A percentile compares a stretch with the other conserved stretches of the same genome.
These are phyloP conservation scores for Colletotrichum costaricense DNA, from an alignment of 2,329 filamentous ascomycete species.

Conservation along the genomic window DNA sequence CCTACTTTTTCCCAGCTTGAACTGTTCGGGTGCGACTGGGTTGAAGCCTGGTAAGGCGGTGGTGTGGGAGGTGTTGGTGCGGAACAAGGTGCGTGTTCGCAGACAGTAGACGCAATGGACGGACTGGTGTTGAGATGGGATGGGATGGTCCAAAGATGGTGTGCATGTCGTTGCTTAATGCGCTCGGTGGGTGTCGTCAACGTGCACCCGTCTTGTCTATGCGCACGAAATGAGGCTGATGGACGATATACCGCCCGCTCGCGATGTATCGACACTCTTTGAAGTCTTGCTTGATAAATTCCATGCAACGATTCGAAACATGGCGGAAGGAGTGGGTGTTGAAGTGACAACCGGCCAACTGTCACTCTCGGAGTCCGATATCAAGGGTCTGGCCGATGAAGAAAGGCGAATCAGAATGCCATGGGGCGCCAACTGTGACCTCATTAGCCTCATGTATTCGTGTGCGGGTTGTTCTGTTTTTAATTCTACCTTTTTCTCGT, in stretches of 20 bases:
- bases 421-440: background rate
- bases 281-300: background rate
- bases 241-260: background rate
- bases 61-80: slow-evolving; percentile 24
- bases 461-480: background rate
- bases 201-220: background rate
- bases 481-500: background rate
- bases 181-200: slow-evolving; percentile 16
- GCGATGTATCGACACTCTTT: background rate
- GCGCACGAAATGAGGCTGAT: background rate
- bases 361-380: background rate
- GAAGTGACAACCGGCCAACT: slow-evolving; percentile 6
- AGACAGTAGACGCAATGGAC: background rate
- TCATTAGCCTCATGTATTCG: slow-evolving; percentile 4
- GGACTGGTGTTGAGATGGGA: slow-evolving; percentile 8
- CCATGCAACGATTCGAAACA: background rate
- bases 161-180: slow-evolving; percentile 31
- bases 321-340: background rate
- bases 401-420: background rate
- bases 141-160: slow-evolving; percentile 20
- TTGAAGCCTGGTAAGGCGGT: slow-evolving; percentile 7
- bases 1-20: background rate
- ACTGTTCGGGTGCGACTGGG: slow-evolving; percentile 10
- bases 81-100: slow-evolving; percentile 24
- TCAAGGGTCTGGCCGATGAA: background rate